A percentile compares a stretch with the other conserved stretches of the same genome.
Evolutionary conservation across 192 early-diverging fungal genomes (phyloP).

Genomic region (Jimgerdemannia flammicorona): DNA sequence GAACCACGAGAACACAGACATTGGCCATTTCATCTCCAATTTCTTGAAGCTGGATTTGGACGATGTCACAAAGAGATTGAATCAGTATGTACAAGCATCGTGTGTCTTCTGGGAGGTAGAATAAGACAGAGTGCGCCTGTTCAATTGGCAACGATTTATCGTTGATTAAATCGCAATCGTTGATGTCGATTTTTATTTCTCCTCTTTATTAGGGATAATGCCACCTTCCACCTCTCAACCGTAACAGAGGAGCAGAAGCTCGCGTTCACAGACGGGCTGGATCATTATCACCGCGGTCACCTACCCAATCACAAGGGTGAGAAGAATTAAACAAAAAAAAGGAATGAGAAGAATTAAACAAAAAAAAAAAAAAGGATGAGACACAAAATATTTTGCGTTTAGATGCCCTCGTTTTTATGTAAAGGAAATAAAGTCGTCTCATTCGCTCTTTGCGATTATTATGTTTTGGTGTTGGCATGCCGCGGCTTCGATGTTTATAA

Average conservation of each 20-base stretch:
- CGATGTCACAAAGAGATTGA: conserved; percentile 54
- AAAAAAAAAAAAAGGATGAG: not conserved
- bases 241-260: conserved; percentile 12
- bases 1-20: conserved; percentile 87
- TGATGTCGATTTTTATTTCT: not conserved
- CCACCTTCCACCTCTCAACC: conserved; percentile 1
- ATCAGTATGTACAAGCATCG: conserved; percentile 4
- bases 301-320: not conserved
- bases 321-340: not conserved
- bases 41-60: conserved; percentile 60
- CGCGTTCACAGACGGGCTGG: conserved; percentile 13
- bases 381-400: not conserved
- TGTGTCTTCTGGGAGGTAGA: not conserved
- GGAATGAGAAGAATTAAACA: not conserved
- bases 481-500: no score
- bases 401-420: no score
- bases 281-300: conserved; percentile 19
- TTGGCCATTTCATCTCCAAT: conserved; percentile 67
- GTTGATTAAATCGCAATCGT: conserved; percentile 4
- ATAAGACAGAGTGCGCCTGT: no score
- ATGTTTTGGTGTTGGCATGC: no score
- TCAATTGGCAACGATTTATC: no score
- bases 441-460: no score
- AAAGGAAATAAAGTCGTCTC: no score
- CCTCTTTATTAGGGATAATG: conserved; percentile 8